A percentile compares a stretch with the other conserved stretches of the same genome.
phyloP scores from a whole-genome alignment of 352 stramenopile species.

The Plasmopara viticola region DNA sequence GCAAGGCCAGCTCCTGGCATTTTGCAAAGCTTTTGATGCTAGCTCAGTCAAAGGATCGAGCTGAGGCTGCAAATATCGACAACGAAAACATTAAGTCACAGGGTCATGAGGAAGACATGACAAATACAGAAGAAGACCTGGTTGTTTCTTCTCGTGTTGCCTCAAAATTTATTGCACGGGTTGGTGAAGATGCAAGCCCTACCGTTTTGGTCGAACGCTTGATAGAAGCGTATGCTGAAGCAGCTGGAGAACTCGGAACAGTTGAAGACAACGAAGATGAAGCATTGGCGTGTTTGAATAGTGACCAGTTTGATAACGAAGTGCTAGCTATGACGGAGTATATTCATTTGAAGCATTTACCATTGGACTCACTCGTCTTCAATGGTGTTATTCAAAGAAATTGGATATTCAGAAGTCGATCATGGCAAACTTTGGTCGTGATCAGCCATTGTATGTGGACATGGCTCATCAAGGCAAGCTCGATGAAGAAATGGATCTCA shows the following conservation, averaged over 20 bases:
- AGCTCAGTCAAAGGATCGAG: conserved; percentile 46
- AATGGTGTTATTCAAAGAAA: conserved; percentile 79
- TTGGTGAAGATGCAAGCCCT: conserved; percentile 34
- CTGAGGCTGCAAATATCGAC: conserved; percentile 9
- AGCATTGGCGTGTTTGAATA: conserved; percentile 35
- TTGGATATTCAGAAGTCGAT: conserved; percentile 66
- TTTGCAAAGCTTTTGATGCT: conserved; percentile 77
- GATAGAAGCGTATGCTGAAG: conserved; percentile 56
- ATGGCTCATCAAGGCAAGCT: conserved; percentile 53
- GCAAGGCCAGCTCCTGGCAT: conserved; percentile 63
- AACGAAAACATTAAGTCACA: conserved; percentile 11
- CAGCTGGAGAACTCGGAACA: conserved; percentile 31
- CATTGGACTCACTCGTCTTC: conserved; percentile 66
- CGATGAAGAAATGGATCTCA: conserved; percentile 55
- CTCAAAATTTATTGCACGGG: conserved; percentile 45
- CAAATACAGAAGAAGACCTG: conserved; percentile 11
- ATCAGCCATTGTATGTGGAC: conserved; percentile 71
- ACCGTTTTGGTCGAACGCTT: conserved; percentile 48
- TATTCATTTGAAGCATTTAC: conserved; percentile 75
- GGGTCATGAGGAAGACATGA: conserved; percentile 7
- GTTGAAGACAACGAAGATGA: conserved; percentile 39
- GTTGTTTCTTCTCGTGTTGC: conserved; percentile 29
- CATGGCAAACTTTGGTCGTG: conserved; percentile 69
- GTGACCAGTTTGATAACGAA: conserved; percentile 44
- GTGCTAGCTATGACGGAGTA: conserved; percentile 72